Evolutionary conservation across 108 stramenopile species (phyloP), one percentile per base, ranked within the genome.

Genomic region (Nitzschia inconspicua): DNA sequence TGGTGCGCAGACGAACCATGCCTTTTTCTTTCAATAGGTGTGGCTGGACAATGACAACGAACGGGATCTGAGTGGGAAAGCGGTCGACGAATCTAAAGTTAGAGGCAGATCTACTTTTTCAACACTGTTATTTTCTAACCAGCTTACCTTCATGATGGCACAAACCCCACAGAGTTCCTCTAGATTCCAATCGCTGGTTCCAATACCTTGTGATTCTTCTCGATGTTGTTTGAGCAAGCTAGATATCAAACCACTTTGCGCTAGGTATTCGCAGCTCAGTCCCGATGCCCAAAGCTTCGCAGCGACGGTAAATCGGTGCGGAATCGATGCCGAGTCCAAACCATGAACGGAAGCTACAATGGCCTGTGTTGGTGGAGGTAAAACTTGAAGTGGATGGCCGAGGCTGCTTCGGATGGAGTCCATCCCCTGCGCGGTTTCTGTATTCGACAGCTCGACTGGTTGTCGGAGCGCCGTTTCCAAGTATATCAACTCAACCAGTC

Each of bases 261-360:
- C 44, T 19, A 84, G 13, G 56, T 91, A 91, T 66, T 91, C 90
- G 78, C 83, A n/a, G 78, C 60, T 54, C 19, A 91, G 84, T 11
- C 84, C 86, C 41, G 68, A 57, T 2, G 70, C 54, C 86, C 86
- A 88, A 28, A 91, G 75, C 8, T 67, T 55, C 2, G 83, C 59
- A 8, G 86, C 78, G 8, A 91, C 79, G 39, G 66, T 20, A 22
- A 81, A 71, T 4, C 90, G 65, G 14, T 91, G 85, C 22, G 29
- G 16, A 8, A 47, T 43, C 19, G 70, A 71, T 40, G 65, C 66
- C 32, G 70, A 43, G 62, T 87, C 89, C 25, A 88, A 47, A 26
- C 85, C 86, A 48, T 79, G 72, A 13, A 60, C 74, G 50, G 82
- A 71, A 3, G 82, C 70, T 16, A 91, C 73, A n/a, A 88, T 66